Evolutionary conservation across 179 eudicot species (phyloP), one percentile per base, ranked within the genome.

Genomic region (Drosera spatulata): DNA sequence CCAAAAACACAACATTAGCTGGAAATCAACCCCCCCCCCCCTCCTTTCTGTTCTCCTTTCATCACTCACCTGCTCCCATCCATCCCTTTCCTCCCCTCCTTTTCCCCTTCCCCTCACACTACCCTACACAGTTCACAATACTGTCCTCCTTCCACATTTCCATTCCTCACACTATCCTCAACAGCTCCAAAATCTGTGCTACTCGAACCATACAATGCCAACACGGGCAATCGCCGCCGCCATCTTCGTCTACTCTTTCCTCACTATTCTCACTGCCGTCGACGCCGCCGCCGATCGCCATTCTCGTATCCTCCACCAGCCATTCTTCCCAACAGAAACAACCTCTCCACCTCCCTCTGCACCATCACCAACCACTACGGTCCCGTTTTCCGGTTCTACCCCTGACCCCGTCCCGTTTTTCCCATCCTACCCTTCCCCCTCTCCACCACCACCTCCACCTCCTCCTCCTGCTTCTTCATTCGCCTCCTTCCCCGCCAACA

Each of bases 251-350:
- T 41, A 52, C 65, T n/a, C 62, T 59, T 42, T 79, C 62, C 66
- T 56, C 58, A 39, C 61, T 70, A 37, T 65, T 40, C 57, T 73
- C 71, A 52, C 48, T 66, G 53, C 56, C 10, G 58, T 61, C 15
- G 22, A 6, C 56, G 4, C 67, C 15, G 43, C 56, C 4, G 9
- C 53, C 7, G 7, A 39, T 54, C 73, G 63, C 63, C 52, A 53
- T 81, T 95, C 91, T 66, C 95, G 93, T 4, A 71, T 72, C 66
- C 95, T 91, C 71, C 97, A 88, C 75, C 87, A 88, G 58, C 91
- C 97, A 0, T 82, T 80, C 69, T 80, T 82, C 73, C 87, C 95
- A 0, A 61, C 53, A 9, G 71, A 73, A 12, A 75, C 86, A 0
- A 10, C 64, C 3, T 71, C 95, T 1, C 74, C 87, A 3, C 46